These are phyloP conservation scores for Cucumis melo DNA, from an alignment of 306 rosid species.

Conservation along the genomic window DNA sequence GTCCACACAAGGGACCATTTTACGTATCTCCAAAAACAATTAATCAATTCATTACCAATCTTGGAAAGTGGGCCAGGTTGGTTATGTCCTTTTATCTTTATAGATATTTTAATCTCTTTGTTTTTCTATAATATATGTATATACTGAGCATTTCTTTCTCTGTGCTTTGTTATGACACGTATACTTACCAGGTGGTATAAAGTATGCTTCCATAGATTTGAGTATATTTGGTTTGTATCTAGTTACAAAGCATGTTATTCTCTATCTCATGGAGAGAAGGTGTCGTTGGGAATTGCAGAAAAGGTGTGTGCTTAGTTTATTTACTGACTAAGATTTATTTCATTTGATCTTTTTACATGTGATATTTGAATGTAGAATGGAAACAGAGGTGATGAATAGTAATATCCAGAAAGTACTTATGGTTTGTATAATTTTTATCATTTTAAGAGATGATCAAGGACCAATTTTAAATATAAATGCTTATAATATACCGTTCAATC, in stretches of 20 bases:
- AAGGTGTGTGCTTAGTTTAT: constrained; percentile 37
- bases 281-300: constrained; percentile 49
- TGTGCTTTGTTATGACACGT: constrained; percentile 7
- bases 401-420: not conserved
- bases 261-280: constrained; percentile 54
- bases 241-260: constrained; percentile 65
- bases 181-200: constrained; percentile 65
- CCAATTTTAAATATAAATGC: not conserved
- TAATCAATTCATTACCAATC: constrained; percentile 83
- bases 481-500: not conserved
- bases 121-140: not conserved
- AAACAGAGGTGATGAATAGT: not conserved
- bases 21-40: constrained; percentile 78
- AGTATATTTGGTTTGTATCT: constrained; percentile 65
- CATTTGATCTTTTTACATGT: not conserved
- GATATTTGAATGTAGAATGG: not conserved
- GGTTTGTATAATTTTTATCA: not conserved
- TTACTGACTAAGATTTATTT: not conserved
- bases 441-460: not conserved
- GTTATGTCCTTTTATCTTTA: constrained; percentile 8
- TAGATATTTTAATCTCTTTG: not conserved
- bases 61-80: constrained; percentile 98
- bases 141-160: not conserved
- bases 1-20: constrained; percentile 94
- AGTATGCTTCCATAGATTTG: constrained; percentile 80